phyloP scores from a whole-genome alignment of 176 grass and related monocot species.

The Musa troglodytarum region DNA sequence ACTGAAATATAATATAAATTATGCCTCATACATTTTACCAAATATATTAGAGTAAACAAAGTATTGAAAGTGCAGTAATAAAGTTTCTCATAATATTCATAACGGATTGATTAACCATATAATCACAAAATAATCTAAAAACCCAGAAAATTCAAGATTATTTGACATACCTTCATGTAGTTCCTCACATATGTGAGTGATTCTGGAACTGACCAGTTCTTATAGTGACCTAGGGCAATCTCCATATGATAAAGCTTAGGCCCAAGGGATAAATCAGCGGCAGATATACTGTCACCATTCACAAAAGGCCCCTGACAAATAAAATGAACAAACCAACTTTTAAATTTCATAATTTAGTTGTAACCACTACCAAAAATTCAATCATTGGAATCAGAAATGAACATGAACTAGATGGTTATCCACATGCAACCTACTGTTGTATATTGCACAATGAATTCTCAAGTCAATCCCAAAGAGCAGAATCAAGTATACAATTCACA shows the following conservation, averaged over 20 bases:
- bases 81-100: background rate
- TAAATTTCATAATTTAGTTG: background rate
- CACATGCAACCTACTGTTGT: background rate
- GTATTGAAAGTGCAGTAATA: background rate
- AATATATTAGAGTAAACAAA: background rate
- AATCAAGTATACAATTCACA: background rate
- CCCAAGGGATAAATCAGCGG: slow-evolving; percentile 65
- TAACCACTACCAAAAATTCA: background rate
- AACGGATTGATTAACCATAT: background rate
- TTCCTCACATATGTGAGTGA: slow-evolving; percentile 51
- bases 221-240: slow-evolving; percentile 78
- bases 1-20: no score
- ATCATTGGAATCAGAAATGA: background rate
- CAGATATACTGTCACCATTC: slow-evolving; percentile 59
- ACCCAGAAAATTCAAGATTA: background rate
- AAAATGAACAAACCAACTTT: background rate
- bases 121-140: background rate
- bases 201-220: slow-evolving; percentile 88
- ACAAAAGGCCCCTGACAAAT: slow-evolving; percentile 70
- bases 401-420: background rate
- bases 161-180: slow-evolving; percentile 66
- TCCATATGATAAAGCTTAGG: slow-evolving; percentile 96
- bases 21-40: background rate
- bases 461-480: background rate
- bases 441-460: no score